phyloP scores from a whole-genome alignment of 2,329 filamentous ascomycete genomes.

The Biscogniauxia sp. region DNA sequence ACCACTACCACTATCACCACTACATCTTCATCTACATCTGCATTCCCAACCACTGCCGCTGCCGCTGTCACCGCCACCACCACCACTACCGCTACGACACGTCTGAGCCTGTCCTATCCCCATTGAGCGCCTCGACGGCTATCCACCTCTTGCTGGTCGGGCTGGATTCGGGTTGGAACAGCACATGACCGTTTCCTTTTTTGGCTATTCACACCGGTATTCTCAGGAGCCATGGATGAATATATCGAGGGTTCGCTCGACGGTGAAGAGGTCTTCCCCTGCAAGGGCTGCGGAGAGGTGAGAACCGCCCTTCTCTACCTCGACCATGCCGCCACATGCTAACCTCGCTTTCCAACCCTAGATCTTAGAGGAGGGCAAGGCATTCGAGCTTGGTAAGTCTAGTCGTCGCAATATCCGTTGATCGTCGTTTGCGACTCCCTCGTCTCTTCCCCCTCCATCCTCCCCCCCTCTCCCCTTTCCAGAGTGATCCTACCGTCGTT shows the following conservation, averaged over 20 bases:
- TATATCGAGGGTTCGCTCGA: slow-evolving; percentile 68
- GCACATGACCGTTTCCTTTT: slow-evolving; percentile 1
- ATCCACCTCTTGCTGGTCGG: slow-evolving; percentile 1
- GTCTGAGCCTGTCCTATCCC: not conserved
- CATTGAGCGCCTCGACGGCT: slow-evolving; percentile 4
- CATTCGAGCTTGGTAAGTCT: slow-evolving; percentile 85
- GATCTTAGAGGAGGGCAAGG: slow-evolving; percentile 98
- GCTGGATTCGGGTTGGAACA: slow-evolving; percentile 6
- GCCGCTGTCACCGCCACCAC: too few species aligned
- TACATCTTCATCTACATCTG: too few species aligned
- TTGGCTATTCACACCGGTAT: slow-evolving; percentile 9
- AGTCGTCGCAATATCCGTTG: not conserved
- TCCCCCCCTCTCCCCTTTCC: not conserved
- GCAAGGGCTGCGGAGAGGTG: slow-evolving; percentile 92
- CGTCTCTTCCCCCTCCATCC: not conserved
- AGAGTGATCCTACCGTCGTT: slow-evolving; percentile 6
- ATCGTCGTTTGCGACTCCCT: slow-evolving; percentile 1
- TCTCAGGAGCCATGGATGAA: slow-evolving; percentile 50
- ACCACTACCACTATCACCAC: not conserved
- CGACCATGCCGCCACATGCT: slow-evolving; percentile 16
- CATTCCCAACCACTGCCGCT: not conserved
- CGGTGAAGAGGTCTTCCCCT: slow-evolving; percentile 79
- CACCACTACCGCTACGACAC: not conserved
- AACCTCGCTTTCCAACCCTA: slow-evolving; percentile 38
- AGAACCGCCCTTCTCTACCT: slow-evolving; percentile 27